Evolutionary conservation across 495 filamentous ascomycete genomes (phyloP).

Genomic region (Copromyces sp.): DNA sequence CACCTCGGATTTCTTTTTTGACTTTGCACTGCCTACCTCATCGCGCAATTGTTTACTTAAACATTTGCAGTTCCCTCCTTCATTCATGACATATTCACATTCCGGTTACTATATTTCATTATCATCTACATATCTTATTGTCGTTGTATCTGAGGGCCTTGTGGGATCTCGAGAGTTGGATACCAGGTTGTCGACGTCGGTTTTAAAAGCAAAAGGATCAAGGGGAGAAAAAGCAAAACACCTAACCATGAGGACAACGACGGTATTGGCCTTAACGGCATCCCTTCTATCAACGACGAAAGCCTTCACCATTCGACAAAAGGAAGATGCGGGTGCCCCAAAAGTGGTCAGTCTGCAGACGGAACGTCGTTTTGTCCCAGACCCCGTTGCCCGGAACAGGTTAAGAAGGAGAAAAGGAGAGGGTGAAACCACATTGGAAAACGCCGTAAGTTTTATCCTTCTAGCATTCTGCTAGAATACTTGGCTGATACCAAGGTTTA

Average conservation of each 20-base stretch:
- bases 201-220: background rate
- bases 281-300: conserved; percentile 8
- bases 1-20: background rate
- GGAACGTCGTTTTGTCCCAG: conserved; percentile 28
- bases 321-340: conserved; percentile 16
- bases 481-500: conserved; percentile 13
- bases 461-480: background rate
- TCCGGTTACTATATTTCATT: background rate
- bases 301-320: conserved; percentile 10
- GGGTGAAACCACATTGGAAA: conserved; percentile 33
- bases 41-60: background rate
- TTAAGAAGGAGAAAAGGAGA: conserved; percentile 34
- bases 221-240: background rate
- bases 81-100: background rate
- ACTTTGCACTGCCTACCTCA: background rate
- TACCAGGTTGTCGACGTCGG: background rate
- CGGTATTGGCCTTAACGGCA: conserved; percentile 14
- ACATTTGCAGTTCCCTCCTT: background rate
- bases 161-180: background rate
- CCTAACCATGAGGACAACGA: conserved; percentile 12
- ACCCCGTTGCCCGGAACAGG: conserved; percentile 33
- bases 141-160: background rate
- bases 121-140: background rate
- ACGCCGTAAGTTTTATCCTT: conserved; percentile 27
- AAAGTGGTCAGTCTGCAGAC: conserved; percentile 41